These are phyloP conservation scores for Ilyonectria sp. DNA, from an alignment of 2,329 filamentous ascomycete species.

Conservation along the genomic window DNA sequence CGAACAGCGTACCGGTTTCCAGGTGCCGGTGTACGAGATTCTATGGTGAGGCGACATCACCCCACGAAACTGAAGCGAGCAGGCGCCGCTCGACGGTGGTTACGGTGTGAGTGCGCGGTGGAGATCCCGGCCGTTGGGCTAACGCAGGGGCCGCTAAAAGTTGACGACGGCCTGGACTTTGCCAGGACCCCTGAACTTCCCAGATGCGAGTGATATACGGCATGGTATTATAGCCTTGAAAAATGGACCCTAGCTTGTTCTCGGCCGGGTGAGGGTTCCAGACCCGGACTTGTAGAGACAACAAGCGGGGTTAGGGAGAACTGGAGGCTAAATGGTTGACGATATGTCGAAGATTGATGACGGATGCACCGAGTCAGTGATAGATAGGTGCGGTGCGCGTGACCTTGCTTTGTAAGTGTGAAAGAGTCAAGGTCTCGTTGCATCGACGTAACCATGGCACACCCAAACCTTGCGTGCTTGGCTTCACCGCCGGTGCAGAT, in stretches of 20 bases:
- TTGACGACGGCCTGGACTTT: conserved; percentile 36
- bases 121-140: conserved; percentile 43
- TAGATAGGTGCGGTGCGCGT: conserved; percentile 15
- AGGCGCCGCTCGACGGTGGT: conserved; percentile 43
- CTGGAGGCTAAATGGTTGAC: conserved; percentile 1
- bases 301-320: conserved; percentile 21
- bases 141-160: conserved; percentile 44
- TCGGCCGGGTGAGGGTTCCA: conserved; percentile 35
- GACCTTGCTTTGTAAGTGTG: neutral
- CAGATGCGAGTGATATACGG: conserved; percentile 44
- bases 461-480: conserved; percentile 1
- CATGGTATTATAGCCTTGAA: conserved; percentile 30
- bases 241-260: conserved; percentile 26
- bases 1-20: conserved; percentile 22
- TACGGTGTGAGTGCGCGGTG: conserved; percentile 44
- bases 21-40: conserved; percentile 36
- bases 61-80: conserved; percentile 49
- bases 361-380: conserved; percentile 14
- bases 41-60: conserved; percentile 46
- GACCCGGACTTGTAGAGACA: conserved; percentile 24
- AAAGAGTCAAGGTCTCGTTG: neutral
- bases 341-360: conserved; percentile 12
- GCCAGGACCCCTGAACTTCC: conserved; percentile 31
- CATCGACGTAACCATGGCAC: neutral
- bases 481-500: conserved; percentile 16